Percentiles rank a stretch among this genome's conserved stretches.
Conservation (phyloP, 768 basidiomycete genomes). For the Amanita jacksonii region DNA sequence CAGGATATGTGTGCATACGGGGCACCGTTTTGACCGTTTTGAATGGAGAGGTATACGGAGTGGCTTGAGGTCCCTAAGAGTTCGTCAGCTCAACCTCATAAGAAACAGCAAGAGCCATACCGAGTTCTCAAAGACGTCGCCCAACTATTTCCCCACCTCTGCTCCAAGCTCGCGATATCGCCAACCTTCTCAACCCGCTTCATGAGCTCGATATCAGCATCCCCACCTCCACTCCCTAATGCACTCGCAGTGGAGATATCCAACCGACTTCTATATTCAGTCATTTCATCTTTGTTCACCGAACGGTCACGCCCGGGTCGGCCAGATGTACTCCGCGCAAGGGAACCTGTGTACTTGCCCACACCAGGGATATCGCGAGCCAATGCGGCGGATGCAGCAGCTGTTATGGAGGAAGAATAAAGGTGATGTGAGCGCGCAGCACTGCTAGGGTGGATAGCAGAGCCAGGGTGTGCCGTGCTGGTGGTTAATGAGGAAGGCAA, state of each 20-base stretch:
- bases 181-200: slow-evolving; percentile 48
- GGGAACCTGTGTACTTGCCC: slow-evolving; percentile 58
- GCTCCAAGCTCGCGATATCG: slow-evolving; percentile 63
- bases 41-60: slow-evolving; percentile 87
- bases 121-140: slow-evolving; percentile 48
- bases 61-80: slow-evolving; percentile 67
- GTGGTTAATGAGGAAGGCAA: slow-evolving; percentile 49
- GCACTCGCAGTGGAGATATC: slow-evolving; percentile 49
- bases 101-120: slow-evolving; percentile 30
- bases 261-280: slow-evolving; percentile 65
- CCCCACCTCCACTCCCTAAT: slow-evolving; percentile 49
- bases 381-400: slow-evolving; percentile 82
- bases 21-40: slow-evolving; percentile 93
- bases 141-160: slow-evolving; percentile 82
- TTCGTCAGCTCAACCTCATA: slow-evolving; percentile 8
- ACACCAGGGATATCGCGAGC: slow-evolving; percentile 83
- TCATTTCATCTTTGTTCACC: slow-evolving; percentile 66
- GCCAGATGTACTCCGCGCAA: slow-evolving; percentile 34
- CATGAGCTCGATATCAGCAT: slow-evolving; percentile 65
- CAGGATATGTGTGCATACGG: slow-evolving; percentile 88
- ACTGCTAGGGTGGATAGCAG: slow-evolving; percentile 35
- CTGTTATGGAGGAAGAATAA: slow-evolving; percentile 76
- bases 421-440: slow-evolving; percentile 58
- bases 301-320: slow-evolving; percentile 51
- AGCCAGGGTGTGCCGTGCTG: slow-evolving; percentile 27